phyloP scores from a whole-genome alignment of 495 filamentous ascomycete genomes.

The Talaromyces stipitatus region DNA sequence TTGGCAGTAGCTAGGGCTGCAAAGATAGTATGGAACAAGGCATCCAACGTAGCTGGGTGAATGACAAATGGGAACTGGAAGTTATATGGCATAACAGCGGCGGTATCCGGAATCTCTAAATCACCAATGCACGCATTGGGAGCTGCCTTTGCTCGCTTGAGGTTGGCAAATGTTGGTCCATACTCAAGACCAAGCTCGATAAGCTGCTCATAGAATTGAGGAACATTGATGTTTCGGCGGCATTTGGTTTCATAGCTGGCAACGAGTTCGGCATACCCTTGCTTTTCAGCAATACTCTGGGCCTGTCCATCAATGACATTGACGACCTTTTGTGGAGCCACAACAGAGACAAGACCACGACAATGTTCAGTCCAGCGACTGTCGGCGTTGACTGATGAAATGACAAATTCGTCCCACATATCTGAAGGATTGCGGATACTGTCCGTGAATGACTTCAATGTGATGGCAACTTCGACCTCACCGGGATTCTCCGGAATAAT shows the following conservation, averaged over 20 bases:
- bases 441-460: slow-evolving; percentile 15
- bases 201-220: background rate
- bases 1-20: background rate
- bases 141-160: background rate
- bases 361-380: slow-evolving; percentile 35
- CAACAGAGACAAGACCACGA: slow-evolving; percentile 24
- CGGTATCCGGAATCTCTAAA: slow-evolving; percentile 37
- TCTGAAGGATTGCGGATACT: slow-evolving; percentile 20
- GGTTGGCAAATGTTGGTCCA: background rate
- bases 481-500: slow-evolving; percentile 26
- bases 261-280: background rate
- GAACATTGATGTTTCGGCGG: no score
- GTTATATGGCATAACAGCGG: slow-evolving; percentile 36
- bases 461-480: slow-evolving; percentile 22
- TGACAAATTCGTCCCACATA: slow-evolving; percentile 35
- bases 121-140: slow-evolving; percentile 18
- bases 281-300: background rate
- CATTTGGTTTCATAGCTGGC: background rate
- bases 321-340: background rate
- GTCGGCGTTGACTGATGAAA: slow-evolving; percentile 27
- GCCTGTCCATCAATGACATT: background rate
- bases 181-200: background rate
- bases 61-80: slow-evolving; percentile 35
- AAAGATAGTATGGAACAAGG: slow-evolving; percentile 30
- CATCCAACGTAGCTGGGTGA: slow-evolving; percentile 39